Base-by-base conservation (phyloP, 2,329 filamentous ascomycete species). In the Podosphaera xanthii region DNA sequence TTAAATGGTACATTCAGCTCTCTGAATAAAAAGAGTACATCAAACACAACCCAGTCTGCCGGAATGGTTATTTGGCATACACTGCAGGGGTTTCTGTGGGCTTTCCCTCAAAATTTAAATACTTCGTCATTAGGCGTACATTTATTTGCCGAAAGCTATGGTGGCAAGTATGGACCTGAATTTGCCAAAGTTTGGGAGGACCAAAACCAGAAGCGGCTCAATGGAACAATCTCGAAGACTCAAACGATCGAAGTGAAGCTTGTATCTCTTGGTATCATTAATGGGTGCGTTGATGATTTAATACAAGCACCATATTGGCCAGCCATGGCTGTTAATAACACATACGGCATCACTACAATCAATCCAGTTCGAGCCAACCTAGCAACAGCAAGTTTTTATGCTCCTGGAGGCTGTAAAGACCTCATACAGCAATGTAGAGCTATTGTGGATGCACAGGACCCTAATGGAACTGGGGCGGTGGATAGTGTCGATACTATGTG, bases 111-210 rank as follows among this genome's bases (percentile, higher is more conserved):
- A 57, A 79, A 80, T 64, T 74, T 76, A 1, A 80, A 82, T 63
- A 80, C 77, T 3, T 70, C 75, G 0, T 65, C 61, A 1, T 70
- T 81, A 22, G 78, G 78, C 4, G 74, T 87, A 58, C 81, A 82
- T 64, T 71, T 87, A 3, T 86, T 84, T 62, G 76, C 81, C 0
- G 82, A 87, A 68, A 83, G 80, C 69, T 84, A 86, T 67, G 79
- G 82, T 40, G 85, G 85, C 10, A 78, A 81, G 59, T 88, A 86
- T 64, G 84, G 81, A 0, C 82, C 82, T 1, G 72, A 77, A 1
- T 84, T 86, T 64, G 80, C 81, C 9, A 72, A 73, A 30, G 69
- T 74, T 31, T 78, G 76, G 71, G 75, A 83, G 64, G 68, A 77
- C 59, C 82, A 87, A 69, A 88, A 87, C 63, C 67, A 72, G 22